Base-by-base conservation (phyloP, 805 yeast genomes). In the Clavispora carvajalis region DNA sequence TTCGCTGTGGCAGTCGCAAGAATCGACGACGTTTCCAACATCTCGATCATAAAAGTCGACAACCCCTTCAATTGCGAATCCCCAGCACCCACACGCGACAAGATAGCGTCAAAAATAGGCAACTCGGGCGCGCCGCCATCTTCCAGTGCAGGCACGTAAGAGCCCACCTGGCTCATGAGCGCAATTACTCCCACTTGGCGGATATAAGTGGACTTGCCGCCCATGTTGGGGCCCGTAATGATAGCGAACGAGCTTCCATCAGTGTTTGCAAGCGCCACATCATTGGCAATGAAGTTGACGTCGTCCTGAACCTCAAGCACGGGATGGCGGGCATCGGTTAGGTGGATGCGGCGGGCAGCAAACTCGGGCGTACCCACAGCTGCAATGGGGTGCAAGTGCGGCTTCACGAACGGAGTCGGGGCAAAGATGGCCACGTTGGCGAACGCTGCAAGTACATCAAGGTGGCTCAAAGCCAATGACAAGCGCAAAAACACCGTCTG, bases 81-180 rank as follows among this genome's bases (percentile, higher is more conserved):
- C 10, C 97, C 95, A 2, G 99, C 98, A 9, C 99, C 99, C n/a
- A 93, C 96, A 57, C 99, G 79, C 11, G 98, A 95, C 44, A 93
- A 73, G 5, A 93, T 83, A 2, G 96, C 88, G 63, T 93, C 99
- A 46, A 91, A 88, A 2, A 93, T 70, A 10, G 88, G 80, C 19
- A 93, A 59, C 53, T 87, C 90, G 0, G 96, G 90, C 3, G 45
- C 44, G 7, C 36, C 43, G 9, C 45, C 47, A 6, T 53, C 62
- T 24, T 72, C 80, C 10, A 67, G 66, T 45, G 84, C 82, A 2
- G 99, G 99, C 19, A 90, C 79, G 56, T 83, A 90, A 44, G 93
- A 83, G 1, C 97, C 97, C 16, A 88, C 77, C 59, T 90, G 97
- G 21, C 87, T 85, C 85, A 90, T 74, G 36, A 90, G 65, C 2